Evolutionary conservation across 2,329 filamentous ascomycete species (phyloP), one percentile per base, ranked within the genome.

Genomic region (Penicillium occitanis): DNA sequence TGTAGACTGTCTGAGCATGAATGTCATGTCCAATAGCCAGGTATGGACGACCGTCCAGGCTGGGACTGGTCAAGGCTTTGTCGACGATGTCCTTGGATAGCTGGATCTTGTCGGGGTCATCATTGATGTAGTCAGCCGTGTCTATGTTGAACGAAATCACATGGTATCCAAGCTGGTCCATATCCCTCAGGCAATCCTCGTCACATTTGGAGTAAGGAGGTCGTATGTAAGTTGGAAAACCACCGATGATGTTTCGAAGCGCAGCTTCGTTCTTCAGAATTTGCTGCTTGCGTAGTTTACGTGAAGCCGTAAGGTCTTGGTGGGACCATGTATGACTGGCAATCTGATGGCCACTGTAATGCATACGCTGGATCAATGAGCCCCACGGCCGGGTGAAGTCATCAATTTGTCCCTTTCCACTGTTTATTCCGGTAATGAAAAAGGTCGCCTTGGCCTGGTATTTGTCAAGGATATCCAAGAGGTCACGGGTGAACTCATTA

Each of bases 391-490:
- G 74, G 3, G 72, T 71, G 10, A 75, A 73, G n/a, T 77, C 75
- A 66, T 82, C 79, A 17, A 83, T 82, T 14, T 74, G 69, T 17
- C 81, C 82, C 67, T 80, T 81, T 19, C 75, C 79, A 57, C 80
- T 82, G 68, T 81, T 82, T 61, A 81, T 76, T 3, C 82, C 82
- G 13, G 79, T 86, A 68, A 90, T 81, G 75, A 90, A 90, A 74
- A 91, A 91, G 1, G 89, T 91, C 1, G 87, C 88, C 69, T 86
- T 88, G 14, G 86, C 87, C 33, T 83, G 79, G 72, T 89, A 88
- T 30, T 78, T 80, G 67, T 83, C 81, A 55, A 91, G 81, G 63
- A 88, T 80, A 71, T 90, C 85, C 13, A 90, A 80, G 13, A 91
- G 81, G 67, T 88, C 84, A 48, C 78, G 76, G 1, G 88, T 90